Evolutionary conservation across 1,284 basidiomycete species (phyloP).

Genomic region (Austroboletus novae-zelandiae): DNA sequence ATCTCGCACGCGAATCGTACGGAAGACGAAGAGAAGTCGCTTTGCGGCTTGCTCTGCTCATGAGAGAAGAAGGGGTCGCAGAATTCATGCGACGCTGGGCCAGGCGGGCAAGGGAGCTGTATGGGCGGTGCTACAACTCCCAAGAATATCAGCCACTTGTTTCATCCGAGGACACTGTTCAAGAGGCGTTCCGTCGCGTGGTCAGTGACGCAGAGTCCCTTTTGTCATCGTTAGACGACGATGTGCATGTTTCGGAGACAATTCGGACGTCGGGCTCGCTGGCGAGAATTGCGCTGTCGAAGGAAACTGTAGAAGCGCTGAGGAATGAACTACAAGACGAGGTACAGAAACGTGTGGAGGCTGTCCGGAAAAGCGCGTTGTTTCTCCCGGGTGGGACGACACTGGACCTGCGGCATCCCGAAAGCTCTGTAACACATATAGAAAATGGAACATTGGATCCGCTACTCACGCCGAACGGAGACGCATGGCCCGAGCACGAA

Average conservation of each 20-base stretch:
- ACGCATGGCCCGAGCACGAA: neutral
- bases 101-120: constrained; percentile 45
- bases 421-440: neutral
- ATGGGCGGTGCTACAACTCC: constrained; percentile 16
- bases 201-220: constrained; percentile 50
- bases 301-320: constrained; percentile 58
- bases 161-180: constrained; percentile 18
- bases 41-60: constrained; percentile 64
- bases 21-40: constrained; percentile 75
- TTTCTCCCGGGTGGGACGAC: neutral
- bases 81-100: constrained; percentile 59
- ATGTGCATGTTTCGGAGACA: constrained; percentile 23
- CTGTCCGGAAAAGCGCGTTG: constrained; percentile 9
- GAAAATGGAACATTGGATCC: neutral
- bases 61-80: constrained; percentile 62
- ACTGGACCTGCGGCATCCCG: neutral
- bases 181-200: constrained; percentile 38
- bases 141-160: neutral
- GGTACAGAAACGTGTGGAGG: constrained; percentile 53
- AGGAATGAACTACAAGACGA: constrained; percentile 66
- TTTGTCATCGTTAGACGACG: constrained; percentile 45
- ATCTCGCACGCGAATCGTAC: constrained; percentile 70
- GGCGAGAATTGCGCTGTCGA: constrained; percentile 58
- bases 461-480: neutral
- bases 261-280: constrained; percentile 32